Conservation (phyloP, 495 filamentous ascomycete genomes). For the Evernia prunastri region DNA sequence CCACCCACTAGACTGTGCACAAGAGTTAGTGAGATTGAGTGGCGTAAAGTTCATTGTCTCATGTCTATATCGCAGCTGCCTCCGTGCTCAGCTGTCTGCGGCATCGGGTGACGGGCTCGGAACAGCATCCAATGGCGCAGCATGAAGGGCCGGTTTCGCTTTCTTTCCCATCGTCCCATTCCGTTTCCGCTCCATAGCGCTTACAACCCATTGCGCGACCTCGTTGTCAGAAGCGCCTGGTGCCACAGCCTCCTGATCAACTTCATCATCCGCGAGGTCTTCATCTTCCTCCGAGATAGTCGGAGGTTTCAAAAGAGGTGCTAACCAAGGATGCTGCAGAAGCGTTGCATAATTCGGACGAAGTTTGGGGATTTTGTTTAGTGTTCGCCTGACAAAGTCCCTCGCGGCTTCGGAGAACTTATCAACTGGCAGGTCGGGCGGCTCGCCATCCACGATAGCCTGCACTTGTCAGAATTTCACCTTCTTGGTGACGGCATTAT, state of each 20-base stretch:
- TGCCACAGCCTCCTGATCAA: conserved; percentile 38
- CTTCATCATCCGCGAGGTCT: conserved; percentile 37
- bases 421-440: conserved; percentile 72
- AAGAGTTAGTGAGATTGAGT: not conserved
- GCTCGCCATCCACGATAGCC: conserved; percentile 96
- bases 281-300: conserved; percentile 73
- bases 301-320: conserved; percentile 70
- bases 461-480: conserved; percentile 34
- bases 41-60: not conserved
- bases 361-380: conserved; percentile 86
- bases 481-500: not conserved
- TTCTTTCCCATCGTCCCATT: conserved; percentile 42
- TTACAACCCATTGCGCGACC: conserved; percentile 78
- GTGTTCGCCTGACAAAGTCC: conserved; percentile 80
- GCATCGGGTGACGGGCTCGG: conserved; percentile 15
- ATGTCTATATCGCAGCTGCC: not conserved
- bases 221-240: conserved; percentile 59
- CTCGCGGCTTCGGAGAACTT: conserved; percentile 73
- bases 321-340: conserved; percentile 81
- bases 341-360: conserved; percentile 87
- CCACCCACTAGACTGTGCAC: not conserved
- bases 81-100: not conserved
- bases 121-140: conserved; percentile 51
- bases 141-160: conserved; percentile 67
- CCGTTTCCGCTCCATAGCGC: conserved; percentile 56